phyloP scores from a whole-genome alignment of 2,329 filamentous ascomycete genomes.

The Fusarium denticulatum region DNA sequence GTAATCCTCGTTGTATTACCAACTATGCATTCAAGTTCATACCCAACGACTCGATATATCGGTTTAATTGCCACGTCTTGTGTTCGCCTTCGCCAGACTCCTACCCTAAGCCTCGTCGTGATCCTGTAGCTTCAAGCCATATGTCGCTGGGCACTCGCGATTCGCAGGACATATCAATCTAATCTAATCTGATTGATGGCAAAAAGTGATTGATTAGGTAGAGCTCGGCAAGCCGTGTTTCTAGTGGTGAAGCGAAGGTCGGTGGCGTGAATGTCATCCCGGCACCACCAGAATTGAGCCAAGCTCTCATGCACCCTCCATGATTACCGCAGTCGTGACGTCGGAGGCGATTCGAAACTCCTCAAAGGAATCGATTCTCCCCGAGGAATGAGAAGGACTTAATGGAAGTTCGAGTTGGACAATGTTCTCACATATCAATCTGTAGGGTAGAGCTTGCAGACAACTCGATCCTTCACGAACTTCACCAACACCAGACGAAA shows the following conservation, averaged over 20 bases:
- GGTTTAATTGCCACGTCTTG: background rate
- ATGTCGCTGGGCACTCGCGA: background rate
- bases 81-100: background rate
- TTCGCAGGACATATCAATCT: conserved; percentile 1
- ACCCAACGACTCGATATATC: background rate
- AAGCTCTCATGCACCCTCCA: background rate
- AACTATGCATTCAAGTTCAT: no score
- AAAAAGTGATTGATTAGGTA: background rate
- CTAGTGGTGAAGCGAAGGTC: background rate
- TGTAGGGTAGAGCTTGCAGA: background rate
- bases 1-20: rapidly evolving
- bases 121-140: background rate
- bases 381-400: no score
- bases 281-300: background rate
- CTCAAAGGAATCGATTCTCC: no score
- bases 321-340: background rate
- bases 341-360: background rate
- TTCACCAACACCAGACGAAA: background rate
- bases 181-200: conserved; percentile 23
- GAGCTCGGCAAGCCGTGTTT: background rate
- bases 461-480: background rate
- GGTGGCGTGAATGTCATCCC: background rate
- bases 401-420: rapidly evolving
- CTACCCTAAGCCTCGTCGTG: conserved; percentile 1
- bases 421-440: no score